A percentile compares a stretch with the other conserved stretches of the same genome.
Conservation (phyloP, 345 rosid genomes). For the Nephelium lappaceum region DNA sequence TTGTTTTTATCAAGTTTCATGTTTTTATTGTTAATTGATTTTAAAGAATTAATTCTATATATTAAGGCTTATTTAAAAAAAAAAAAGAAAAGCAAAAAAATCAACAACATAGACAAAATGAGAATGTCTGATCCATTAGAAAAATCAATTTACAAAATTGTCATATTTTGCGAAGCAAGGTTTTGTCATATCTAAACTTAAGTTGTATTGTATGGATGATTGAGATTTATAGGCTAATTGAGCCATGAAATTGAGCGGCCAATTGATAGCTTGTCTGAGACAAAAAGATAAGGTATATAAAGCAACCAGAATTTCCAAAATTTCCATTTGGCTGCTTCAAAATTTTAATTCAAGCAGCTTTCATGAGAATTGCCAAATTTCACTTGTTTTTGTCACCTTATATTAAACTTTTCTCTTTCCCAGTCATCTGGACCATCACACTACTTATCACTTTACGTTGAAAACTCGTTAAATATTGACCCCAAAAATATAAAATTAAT, state of each 20-base stretch:
- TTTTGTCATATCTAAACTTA: background rate
- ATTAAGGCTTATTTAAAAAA: too few relatives aligned
- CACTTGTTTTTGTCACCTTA: background rate
- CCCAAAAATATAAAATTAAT: background rate
- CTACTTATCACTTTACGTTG: background rate
- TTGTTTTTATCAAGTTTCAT: too few relatives aligned
- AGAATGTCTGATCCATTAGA: too few relatives aligned
- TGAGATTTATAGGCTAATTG: background rate
- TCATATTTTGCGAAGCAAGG: too few relatives aligned
- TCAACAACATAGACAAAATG: too few relatives aligned
- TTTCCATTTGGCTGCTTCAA: background rate
- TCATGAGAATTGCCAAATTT: background rate
- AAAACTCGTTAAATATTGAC: background rate
- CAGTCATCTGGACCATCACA: background rate
- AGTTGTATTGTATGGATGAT: background rate
- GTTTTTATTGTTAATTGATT: too few relatives aligned
- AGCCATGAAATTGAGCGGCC: background rate
- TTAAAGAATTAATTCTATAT: too few relatives aligned
- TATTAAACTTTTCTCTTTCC: background rate
- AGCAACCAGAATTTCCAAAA: conserved; percentile 1
- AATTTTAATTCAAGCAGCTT: background rate
- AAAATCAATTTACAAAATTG: too few relatives aligned
- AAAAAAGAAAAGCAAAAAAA: too few relatives aligned
- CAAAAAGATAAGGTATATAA: background rate
- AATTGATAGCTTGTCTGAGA: background rate